Base-by-base conservation (phyloP, 2,329 filamentous ascomycete genomes). In the Lecanoromycetidae sp. region DNA sequence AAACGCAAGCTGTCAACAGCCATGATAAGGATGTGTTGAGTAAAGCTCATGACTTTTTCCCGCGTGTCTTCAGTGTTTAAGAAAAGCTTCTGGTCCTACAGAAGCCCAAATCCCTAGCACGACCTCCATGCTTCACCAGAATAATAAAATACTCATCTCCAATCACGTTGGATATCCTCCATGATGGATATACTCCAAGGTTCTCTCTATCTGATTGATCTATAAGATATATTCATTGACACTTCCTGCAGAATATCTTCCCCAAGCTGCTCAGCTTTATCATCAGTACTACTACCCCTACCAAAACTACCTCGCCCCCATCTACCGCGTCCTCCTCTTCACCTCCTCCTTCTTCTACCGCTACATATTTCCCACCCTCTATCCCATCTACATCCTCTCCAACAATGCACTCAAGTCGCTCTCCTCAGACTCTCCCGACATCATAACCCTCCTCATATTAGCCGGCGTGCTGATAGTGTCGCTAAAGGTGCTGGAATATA, bases 401-500 rank as follows among this genome's bases (percentile, higher is more conserved):
- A 53, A 61, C 30, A 57, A 56, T 20, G 57, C 59, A 44, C 53
- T 69, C 25, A 35, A 61, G 36, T 62, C 63, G 10, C 53, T 67
- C 17, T 66, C 42, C 58, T 63, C 22, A 48, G 52, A 23, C 53
- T 67, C 27, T 54, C 67, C 50, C 50, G 57, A 59, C 26, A 57
- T 60, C 40, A 52, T 68, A 33, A 45, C 62, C 42, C 62, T 51
- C 26, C 13, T 44, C 10, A 71, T 57, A 61, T 39, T 47, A 4
- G 48, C 43, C 27, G 17, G 38, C 35, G 30, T 45, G 46, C 63
- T 90, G 43, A 70, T 87, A 59, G 61, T 88, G 48, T 72, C 71
- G 10, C 64, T 81, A 50, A 75, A 77, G 54, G 69, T 91, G 34
- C 66, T 81, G 54, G 74, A 80, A 60, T 82, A 83, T 67, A 68